Evolutionary conservation across 805 yeast genomes (phyloP).

Genomic region (Scheffersomyces ergatensis): DNA sequence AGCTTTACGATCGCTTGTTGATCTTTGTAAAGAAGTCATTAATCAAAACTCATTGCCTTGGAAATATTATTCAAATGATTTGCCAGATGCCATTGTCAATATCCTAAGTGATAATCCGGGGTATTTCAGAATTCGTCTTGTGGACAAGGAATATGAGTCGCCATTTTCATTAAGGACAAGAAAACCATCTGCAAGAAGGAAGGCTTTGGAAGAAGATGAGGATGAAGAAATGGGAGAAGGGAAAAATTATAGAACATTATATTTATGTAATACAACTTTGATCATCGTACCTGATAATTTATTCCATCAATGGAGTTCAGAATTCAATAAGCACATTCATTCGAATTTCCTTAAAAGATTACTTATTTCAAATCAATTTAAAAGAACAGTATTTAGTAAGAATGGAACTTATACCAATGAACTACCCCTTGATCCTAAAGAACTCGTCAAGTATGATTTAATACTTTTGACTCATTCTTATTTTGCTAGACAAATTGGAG

Average conservation of each 20-base stretch:
- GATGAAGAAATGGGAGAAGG: constrained; percentile 14
- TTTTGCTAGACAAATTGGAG: constrained; percentile 40
- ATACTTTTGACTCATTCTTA: constrained; percentile 48
- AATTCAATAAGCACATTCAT: constrained; percentile 54
- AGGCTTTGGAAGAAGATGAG: constrained; percentile 8
- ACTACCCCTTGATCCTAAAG: constrained; percentile 22
- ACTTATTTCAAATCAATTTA: constrained; percentile 31
- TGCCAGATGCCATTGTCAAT: constrained; percentile 44
- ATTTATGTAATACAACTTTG: constrained; percentile 52
- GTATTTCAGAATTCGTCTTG: constrained; percentile 33
- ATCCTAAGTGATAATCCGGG: constrained; percentile 42
- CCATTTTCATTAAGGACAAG: constrained; percentile 15
- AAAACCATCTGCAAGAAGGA: constrained; percentile 13
- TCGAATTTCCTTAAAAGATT: constrained; percentile 32
- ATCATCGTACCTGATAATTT: constrained; percentile 66
- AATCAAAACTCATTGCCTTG: constrained; percentile 54
- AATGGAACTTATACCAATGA: constrained; percentile 14
- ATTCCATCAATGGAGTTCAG: constrained; percentile 63
- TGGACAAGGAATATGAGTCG: constrained; percentile 16
- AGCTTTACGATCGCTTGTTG: constrained; percentile 19
- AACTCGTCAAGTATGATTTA: constrained; percentile 47
- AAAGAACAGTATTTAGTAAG: constrained; percentile 11
- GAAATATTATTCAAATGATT: constrained; percentile 42
- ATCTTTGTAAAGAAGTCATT: constrained; percentile 43
- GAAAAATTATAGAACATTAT: constrained; percentile 24